Base-by-base conservation (phyloP, 1,284 basidiomycete species). In the Cystobasidiaceae sp. region DNA sequence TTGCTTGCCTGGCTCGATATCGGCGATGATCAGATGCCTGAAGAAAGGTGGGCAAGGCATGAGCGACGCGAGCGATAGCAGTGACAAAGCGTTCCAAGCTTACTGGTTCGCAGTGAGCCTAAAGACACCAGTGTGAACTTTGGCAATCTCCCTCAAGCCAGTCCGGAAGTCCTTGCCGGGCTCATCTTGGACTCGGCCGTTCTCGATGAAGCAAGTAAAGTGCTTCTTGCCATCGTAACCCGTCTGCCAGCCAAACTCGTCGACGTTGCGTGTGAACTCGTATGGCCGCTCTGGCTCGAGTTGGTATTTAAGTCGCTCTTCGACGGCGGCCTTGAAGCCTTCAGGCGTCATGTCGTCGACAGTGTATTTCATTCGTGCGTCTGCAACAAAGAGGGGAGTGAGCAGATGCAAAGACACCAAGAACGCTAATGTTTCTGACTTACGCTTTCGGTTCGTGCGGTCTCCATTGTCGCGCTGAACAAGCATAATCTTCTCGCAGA, bases 391-490 rank as follows among this genome's bases (percentile, higher is more conserved):
- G 8, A 19, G 17, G 45, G 54, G 11, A 28, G 21, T 15, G 9
- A 17, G 21, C 41, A 33, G 7, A 28, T 27, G 13, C 23, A n/a
- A n/a, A 28, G 19, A 11, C 4, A 30, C 2, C n/a, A 39, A 68
- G 67, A 69, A 46, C 50, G 67, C n/a, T n/a, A n/a, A n/a, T n/a
- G n/a, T n/a, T n/a, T n/a, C n/a, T n/a, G n/a, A n/a, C 67, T 92
- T 91, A 73, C 93, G 94, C 86, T 85, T 80, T 68, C 80, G 75
- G 75, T 80, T 71, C 33, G 80, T 83, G 68, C 94, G 89, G 80
- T 99, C 97, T 50, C 94, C 94, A 71, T 96, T 87, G 79, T 99
- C 96, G 68, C 93, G 82, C 79, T 99, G 94, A 32, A 88, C 87
- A 58, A 97, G 79, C 87, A 99, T 89, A 74, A 98, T 84, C 75